phyloP scores from a whole-genome alignment of 257 asterid species.

The Linderniella brevidens region DNA sequence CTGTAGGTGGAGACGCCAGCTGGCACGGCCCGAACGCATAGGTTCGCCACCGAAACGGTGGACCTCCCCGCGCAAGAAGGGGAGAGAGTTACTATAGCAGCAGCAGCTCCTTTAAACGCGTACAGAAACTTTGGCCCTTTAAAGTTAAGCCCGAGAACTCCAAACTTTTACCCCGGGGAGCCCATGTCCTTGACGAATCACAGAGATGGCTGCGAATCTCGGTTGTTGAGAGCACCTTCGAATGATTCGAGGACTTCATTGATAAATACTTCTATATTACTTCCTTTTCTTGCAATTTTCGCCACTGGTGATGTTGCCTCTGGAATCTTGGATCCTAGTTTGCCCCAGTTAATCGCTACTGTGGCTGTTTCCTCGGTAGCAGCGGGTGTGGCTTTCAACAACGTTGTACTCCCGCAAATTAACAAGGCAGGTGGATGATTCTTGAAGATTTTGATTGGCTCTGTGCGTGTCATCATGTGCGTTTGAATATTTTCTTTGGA shows the following conservation, averaged over 20 bases:
- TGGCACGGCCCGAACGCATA: slow-evolving; percentile 80
- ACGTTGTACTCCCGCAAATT: slow-evolving; percentile 49
- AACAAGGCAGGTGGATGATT: slow-evolving; percentile 34
- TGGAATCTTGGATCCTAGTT: slow-evolving; percentile 70
- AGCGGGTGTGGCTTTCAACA: slow-evolving; percentile 53
- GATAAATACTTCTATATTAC: slow-evolving; percentile 46
- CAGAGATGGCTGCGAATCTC: slow-evolving; percentile 75
- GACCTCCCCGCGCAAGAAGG: slow-evolving; percentile 93
- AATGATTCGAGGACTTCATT: slow-evolving; percentile 36
- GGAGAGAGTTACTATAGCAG: slow-evolving; percentile 80
- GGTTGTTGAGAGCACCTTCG: slow-evolving; percentile 59
- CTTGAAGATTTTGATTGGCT: slow-evolving; percentile 7
- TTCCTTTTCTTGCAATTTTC: slow-evolving; percentile 52
- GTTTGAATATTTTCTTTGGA: slow-evolving; percentile 1
- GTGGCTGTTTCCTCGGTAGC: slow-evolving; percentile 62
- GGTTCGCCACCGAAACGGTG: slow-evolving; percentile 92
- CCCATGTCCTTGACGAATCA: slow-evolving; percentile 86
- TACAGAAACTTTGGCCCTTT: slow-evolving; percentile 69
- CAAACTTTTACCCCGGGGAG: slow-evolving; percentile 79
- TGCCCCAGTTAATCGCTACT: slow-evolving; percentile 65
- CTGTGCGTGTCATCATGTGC: slow-evolving; percentile 2
- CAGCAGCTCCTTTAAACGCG: slow-evolving; percentile 62
- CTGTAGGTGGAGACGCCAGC: slow-evolving; percentile 80
- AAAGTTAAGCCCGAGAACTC: slow-evolving; percentile 61
- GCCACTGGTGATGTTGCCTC: slow-evolving; percentile 90